phyloP scores from a whole-genome alignment of 495 filamentous ascomycete genomes.

The Trichoderma reesei region DNA sequence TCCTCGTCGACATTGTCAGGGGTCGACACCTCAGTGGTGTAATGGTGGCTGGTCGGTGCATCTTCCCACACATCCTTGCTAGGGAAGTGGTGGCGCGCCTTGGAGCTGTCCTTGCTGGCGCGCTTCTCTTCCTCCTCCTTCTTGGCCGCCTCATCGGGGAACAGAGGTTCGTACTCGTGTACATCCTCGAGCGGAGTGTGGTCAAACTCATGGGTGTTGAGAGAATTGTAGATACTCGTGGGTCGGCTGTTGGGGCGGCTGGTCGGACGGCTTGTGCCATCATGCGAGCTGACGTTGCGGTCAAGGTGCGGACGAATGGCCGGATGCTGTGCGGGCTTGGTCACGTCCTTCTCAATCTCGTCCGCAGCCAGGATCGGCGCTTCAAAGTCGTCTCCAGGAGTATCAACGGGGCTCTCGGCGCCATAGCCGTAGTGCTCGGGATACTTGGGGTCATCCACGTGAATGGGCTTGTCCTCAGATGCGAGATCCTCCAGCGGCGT shows the following conservation, averaged over 20 bases:
- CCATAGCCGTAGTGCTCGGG: constrained; percentile 6
- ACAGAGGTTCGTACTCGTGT: constrained; percentile 91
- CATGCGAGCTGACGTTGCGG: constrained; percentile 48
- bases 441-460: constrained; percentile 59
- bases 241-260: constrained; percentile 69
- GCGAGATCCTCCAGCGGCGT: constrained; percentile 8
- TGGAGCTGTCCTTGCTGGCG: not conserved
- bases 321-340: constrained; percentile 40
- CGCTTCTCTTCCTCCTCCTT: constrained; percentile 44
- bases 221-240: constrained; percentile 42
- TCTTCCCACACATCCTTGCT: constrained; percentile 97
- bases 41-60: constrained; percentile 75
- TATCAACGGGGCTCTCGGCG: constrained; percentile 15
- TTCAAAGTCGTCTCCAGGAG: constrained; percentile 40
- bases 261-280: constrained; percentile 34
- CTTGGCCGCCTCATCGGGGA: constrained; percentile 44
- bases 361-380: constrained; percentile 88
- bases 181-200: constrained; percentile 75
- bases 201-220: constrained; percentile 34
- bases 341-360: constrained; percentile 71
- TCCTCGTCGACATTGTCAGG: constrained; percentile 55
- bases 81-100: constrained; percentile 66
- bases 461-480: constrained; percentile 49
- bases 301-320: constrained; percentile 64
- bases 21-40: constrained; percentile 74